Evolutionary conservation across 805 yeast species (phyloP).

Genomic region (Vanderwaltozyma tropicalis): DNA sequence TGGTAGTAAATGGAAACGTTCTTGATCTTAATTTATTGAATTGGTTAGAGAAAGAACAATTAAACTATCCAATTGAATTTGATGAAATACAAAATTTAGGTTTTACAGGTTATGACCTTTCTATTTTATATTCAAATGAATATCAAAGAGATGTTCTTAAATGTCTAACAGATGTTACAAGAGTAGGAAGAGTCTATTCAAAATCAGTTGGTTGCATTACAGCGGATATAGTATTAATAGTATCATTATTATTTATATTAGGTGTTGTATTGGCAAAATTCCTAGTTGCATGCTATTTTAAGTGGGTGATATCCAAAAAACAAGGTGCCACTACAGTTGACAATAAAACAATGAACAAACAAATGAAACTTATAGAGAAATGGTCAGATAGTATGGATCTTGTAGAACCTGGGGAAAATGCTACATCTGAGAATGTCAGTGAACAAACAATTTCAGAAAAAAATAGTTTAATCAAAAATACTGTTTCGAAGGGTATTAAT

Average conservation of each 20-base stretch:
- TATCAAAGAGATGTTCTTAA: slow-evolving; percentile 58
- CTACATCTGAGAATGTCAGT: no score
- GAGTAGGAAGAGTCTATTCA: slow-evolving; percentile 82
- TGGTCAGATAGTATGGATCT: slow-evolving; percentile 66
- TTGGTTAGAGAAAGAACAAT: slow-evolving; percentile 62
- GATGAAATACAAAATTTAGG: slow-evolving; percentile 42
- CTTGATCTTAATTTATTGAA: slow-evolving; percentile 66
- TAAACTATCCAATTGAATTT: slow-evolving; percentile 64
- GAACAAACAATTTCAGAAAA: no score
- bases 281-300: slow-evolving; percentile 76
- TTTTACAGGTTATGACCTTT: slow-evolving; percentile 71
- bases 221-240: slow-evolving; percentile 67
- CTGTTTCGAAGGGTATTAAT: no score
- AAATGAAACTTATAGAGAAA: slow-evolving; percentile 61
- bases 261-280: slow-evolving; percentile 73
- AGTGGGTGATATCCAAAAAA: slow-evolving; percentile 65
- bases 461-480: no score
- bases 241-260: slow-evolving; percentile 75
- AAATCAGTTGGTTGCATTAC: slow-evolving; percentile 91
- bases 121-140: slow-evolving; percentile 54
- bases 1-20: slow-evolving; percentile 83
- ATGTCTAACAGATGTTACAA: slow-evolving; percentile 75
- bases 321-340: slow-evolving; percentile 71
- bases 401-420: no score
- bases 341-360: slow-evolving; percentile 47